A percentile compares a stretch with the other conserved stretches of the same genome.
Conservation (phyloP, 2,329 filamentous ascomycete species). For the Aspergillus tanneri region DNA sequence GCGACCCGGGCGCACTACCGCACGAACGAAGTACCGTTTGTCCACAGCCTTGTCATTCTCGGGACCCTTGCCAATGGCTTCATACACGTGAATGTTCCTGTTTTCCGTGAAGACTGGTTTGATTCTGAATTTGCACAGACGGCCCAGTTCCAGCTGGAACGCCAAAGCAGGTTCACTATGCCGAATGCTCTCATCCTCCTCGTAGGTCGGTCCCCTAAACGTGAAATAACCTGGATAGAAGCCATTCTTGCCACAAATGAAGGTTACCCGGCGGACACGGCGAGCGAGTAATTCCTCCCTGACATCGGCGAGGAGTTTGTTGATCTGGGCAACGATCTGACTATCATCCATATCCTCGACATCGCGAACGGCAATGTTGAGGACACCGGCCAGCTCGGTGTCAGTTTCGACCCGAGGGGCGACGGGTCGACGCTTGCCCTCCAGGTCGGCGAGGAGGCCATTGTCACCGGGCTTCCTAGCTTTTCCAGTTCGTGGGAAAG, state of each 20-base stretch:
- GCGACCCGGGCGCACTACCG: constrained; percentile 88
- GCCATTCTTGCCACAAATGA: constrained; percentile 94
- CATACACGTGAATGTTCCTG: constrained; percentile 98
- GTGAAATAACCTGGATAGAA: constrained; percentile 97
- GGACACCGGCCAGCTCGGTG: constrained; percentile 84
- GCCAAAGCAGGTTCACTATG: constrained; percentile 94
- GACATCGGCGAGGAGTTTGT: constrained; percentile 72
- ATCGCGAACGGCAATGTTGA: constrained; percentile 89
- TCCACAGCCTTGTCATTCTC: constrained; percentile 70
- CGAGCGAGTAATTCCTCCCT: constrained; percentile 80
- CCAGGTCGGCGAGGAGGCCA: constrained; percentile 70
- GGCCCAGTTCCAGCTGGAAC: constrained; percentile 95
- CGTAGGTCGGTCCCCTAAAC: constrained; percentile 87
- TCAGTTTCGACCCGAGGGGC: constrained; percentile 56
- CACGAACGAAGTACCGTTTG: constrained; percentile 97
- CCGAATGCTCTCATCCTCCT: constrained; percentile 92
- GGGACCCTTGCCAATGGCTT: constrained; percentile 89
- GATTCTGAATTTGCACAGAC: constrained; percentile 95
- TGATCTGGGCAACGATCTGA: constrained; percentile 74
- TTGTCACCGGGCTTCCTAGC: constrained; percentile 57
- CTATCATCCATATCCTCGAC: constrained; percentile 79
- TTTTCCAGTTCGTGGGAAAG: constrained; percentile 64
- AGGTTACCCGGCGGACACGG: constrained; percentile 84
- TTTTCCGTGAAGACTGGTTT: constrained; percentile 99
- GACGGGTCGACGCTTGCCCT: constrained; percentile 65